Evolutionary conservation across 768 basidiomycete species (phyloP), one percentile per base, ranked within the genome.

Genomic region (Suillus alpinus): DNA sequence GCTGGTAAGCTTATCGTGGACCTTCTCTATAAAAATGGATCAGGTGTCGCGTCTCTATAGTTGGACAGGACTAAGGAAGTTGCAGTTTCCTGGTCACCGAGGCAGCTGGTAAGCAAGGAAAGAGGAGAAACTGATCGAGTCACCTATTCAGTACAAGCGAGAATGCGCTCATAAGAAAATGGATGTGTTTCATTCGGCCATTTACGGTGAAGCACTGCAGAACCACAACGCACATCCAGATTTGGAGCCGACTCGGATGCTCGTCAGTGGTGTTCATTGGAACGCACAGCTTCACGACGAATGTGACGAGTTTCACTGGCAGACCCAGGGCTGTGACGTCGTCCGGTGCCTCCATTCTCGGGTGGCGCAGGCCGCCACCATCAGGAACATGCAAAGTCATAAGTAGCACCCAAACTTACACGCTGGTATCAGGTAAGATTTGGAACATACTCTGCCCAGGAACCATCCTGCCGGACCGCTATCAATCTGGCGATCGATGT

Each of bases 361-460:
- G 73, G 70, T 6, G 66, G 73, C 20, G 75, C 78, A n/a, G 9
- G 18, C 9, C 65, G 69, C 6, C 71, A 67, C 7, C 68, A 72
- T 62, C 73, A 74, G 73, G 74, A 70, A 58, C 76, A 71, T 52
- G 62, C 44, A 23, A 29, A 40, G 8, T 49, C 10, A n/a, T 41
- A 20, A 41, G 26, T 7, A 20, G n/a, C 49, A 41, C 20, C 13
- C 57, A 43, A 47, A 31, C n/a, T 20, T 41, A 50, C 47, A 23
- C 29, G n/a, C 44, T 58, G 57, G 70, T 70, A 26, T 78, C 76
- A 60, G 78, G 78, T 2, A 69, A 64, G 14, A 58, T 74, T 44
- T 74, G 71, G 68, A 80, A 80, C 57, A 64, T 78, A 7, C 60
- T 71, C 16, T 77, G 80, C 75, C 56, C 71, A 76, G 12, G 71